Base-by-base conservation (phyloP, 23 red algal genomes). In the Gracilaria domingensis region DNA sequence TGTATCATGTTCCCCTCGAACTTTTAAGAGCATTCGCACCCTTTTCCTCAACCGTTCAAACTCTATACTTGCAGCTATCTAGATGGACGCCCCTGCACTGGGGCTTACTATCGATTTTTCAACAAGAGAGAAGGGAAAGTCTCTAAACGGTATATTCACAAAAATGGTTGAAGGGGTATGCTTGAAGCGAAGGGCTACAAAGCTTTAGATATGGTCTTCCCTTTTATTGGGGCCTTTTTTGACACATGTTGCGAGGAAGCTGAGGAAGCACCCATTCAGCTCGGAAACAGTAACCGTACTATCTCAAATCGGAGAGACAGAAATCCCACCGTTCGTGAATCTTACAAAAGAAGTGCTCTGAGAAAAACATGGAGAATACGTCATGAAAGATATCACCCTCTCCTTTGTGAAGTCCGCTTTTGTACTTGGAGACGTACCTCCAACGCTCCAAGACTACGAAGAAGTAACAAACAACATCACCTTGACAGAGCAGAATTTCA, bases 191-290 rank as follows among this genome's bases (percentile, higher is more conserved):
- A 76, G 70, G 64, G 76, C 65, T 88, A 57, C 70, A 40, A 44
- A 44, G 70, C 42, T 44, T 35, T 76, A 16, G 84, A 88, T 61
- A 88, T 88, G 84, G 84, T 88, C 18, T 85, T 67, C 81, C 58
- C 81, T 21, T 85, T 85, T 49, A 67, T 85, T 28, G 81, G 81
- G 21, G 81, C 81, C 4, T 70, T 67, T 36, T 58, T 85, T 12
- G 57, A 70, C 23, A 36, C 23, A 11, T 85, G 56, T 49, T 85
- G 81, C 35, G 65, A 45, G 32, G 62, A 88, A 88, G 29, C 0
- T 11, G 28, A 74, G 23, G 18, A 36, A 20, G 84, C 84, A 20
- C 66, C 84, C 64, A 58, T 76, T 62, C 29, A 62, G 59, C 59
- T 62, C 23, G 29, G 26, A 62, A 2, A 29, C 59, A 4, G 26